These are phyloP conservation scores for Bifiguratus adelaidae DNA, from an alignment of 192 early-diverging fungal genomes.

Conservation along the genomic window DNA sequence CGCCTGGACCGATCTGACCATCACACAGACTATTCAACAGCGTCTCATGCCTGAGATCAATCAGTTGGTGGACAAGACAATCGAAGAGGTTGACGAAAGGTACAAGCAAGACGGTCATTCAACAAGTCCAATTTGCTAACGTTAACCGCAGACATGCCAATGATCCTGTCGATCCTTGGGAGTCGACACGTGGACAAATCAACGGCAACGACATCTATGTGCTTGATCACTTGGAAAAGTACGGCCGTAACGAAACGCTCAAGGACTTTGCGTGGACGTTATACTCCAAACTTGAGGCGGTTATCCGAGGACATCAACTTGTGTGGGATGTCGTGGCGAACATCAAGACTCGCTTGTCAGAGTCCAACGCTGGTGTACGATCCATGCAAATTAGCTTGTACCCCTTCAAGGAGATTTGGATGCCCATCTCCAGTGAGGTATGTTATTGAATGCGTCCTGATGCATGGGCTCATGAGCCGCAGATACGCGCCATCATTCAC, in stretches of 20 bases:
- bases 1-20: conserved; percentile 14
- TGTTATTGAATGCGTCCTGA: neutral
- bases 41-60: conserved; percentile 59
- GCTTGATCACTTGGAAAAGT: conserved; percentile 34
- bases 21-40: conserved; percentile 52
- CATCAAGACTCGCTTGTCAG: no score
- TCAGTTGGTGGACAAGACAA: conserved; percentile 60
- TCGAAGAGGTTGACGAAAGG: conserved; percentile 64
- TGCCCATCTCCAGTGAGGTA: conserved; percentile 31
- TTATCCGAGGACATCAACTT: conserved; percentile 63
- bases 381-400: no score
- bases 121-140: neutral
- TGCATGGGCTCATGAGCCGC: neutral
- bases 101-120: conserved; percentile 9
- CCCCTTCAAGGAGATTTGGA: conserved; percentile 36
- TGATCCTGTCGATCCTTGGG: conserved; percentile 15
- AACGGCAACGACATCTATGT: conserved; percentile 27
- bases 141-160: neutral
- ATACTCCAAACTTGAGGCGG: conserved; percentile 65
- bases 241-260: conserved; percentile 55
- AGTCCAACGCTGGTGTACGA: no score
- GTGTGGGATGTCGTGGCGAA: conserved; percentile 50
- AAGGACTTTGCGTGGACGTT: conserved; percentile 66
- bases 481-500: conserved; percentile 27
- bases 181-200: neutral